Conservation (phyloP, 2,329 filamentous ascomycete genomes). For the Zymoseptoria ardabiliae region DNA sequence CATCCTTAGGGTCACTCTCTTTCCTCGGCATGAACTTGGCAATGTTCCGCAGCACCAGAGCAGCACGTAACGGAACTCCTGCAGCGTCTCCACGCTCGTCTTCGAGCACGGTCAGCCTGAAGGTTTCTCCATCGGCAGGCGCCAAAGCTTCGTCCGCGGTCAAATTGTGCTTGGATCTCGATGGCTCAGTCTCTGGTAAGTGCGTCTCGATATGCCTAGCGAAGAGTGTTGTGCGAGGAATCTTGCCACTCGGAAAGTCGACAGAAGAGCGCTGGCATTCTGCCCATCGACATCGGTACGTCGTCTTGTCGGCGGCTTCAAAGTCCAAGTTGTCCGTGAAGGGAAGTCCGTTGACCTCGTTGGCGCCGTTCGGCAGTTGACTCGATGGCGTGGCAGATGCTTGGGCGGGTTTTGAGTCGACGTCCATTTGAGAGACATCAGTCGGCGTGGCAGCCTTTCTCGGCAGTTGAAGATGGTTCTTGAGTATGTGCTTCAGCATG, state of each 20-base stretch:
- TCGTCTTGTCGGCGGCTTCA: constrained; percentile 29
- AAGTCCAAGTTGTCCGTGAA: constrained; percentile 23
- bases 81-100: constrained; percentile 54
- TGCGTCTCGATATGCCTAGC: constrained; percentile 60
- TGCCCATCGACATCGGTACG: constrained; percentile 59
- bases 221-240: constrained; percentile 22
- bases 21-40: constrained; percentile 43
- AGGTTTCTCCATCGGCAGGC: constrained; percentile 10
- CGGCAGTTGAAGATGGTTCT: constrained; percentile 54
- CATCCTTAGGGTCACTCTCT: constrained; percentile 8
- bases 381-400: constrained; percentile 12
- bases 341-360: constrained; percentile 10
- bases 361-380: constrained; percentile 7
- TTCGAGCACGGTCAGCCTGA: constrained; percentile 40
- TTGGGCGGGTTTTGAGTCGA: constrained; percentile 18
- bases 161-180: constrained; percentile 25
- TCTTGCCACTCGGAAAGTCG: constrained; percentile 15
- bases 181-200: constrained; percentile 41
- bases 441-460: constrained; percentile 39
- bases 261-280: constrained; percentile 53
- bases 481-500: constrained; percentile 67
- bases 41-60: constrained; percentile 71
- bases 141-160: constrained; percentile 10
- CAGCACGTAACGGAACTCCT: constrained; percentile 70
- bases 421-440: constrained; percentile 43